Evolutionary conservation across 441 rosid species (phyloP), one percentile per base, ranked within the genome.

Genomic region (Erodium trifolium): DNA sequence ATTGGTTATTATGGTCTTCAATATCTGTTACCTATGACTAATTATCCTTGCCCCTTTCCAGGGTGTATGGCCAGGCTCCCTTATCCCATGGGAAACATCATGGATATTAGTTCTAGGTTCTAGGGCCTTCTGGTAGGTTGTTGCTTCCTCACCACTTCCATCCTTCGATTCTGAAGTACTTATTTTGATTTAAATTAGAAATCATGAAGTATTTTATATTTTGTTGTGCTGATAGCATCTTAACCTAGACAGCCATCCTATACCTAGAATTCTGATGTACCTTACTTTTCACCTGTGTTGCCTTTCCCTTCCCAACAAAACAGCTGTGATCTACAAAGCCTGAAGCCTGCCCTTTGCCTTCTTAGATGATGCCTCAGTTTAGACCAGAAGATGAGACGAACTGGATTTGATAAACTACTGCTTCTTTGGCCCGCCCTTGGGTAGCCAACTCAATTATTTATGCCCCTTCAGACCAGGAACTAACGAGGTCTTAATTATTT

Each of bases 261-360:
- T 41, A 41, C 6, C 3, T 51, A 51, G 59, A 51, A 3, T 51
- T 51, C 59, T 51, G 59, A 51, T n/a, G 6, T 51, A 51, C 59
- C 59, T 51, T 51, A 12, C 59, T 14, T n/a, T 51, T n/a, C 27
- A 23, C 27, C 27, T 23, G 27, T 23, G 27, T 51, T 51, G 17
- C 59, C 59, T 51, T 51, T 51, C 59, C 19, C 59, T 51, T 51
- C 59, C 70, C 45, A 41, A 64, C 63, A 57, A 74, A 69, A 23
- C 73, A 74, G 70, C 70, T 66, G 70, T 70, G 77, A 69, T 69
- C 70, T 66, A 47, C 77, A 59, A 74, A 66, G 67, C 72, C 70
- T 45, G 77, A 74, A 43, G 67, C 67, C 70, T 17, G 45, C 64
- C 73, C 67, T 45, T 76, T 76, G 73, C 70, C 79, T 77, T 78